These are phyloP conservation scores for Wickerhamomyces xylosicus DNA, from an alignment of 805 yeast species.

Conservation along the genomic window DNA sequence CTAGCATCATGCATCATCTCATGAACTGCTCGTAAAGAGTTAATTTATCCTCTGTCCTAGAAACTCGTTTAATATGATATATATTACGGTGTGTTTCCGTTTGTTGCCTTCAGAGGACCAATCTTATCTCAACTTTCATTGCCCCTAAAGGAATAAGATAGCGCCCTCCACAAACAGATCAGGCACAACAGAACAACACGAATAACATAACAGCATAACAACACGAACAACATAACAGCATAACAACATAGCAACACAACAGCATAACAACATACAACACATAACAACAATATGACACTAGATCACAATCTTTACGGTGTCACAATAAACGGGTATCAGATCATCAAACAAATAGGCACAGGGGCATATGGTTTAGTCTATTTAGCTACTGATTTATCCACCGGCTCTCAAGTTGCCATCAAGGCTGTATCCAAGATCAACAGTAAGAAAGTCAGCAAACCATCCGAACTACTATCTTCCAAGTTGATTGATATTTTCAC, in stretches of 20 bases:
- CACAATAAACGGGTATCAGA: constrained; percentile 11
- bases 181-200: too few species aligned
- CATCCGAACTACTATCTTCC: constrained; percentile 10
- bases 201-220: too few species aligned
- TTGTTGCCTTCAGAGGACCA: too few species aligned
- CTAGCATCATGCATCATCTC: neutral
- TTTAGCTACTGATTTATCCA: constrained; percentile 44
- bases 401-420: constrained; percentile 51
- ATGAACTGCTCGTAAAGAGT: too few species aligned
- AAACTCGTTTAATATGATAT: too few species aligned
- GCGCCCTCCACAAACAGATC: too few species aligned
- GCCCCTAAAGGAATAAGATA: too few species aligned
- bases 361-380: constrained; percentile 85
- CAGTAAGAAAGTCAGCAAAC: constrained; percentile 19
- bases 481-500: constrained; percentile 6
- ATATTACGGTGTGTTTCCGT: too few species aligned
- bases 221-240: too few species aligned
- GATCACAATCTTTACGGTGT: constrained; percentile 2
- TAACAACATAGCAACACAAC: too few species aligned
- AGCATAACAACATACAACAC: neutral
- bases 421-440: constrained; percentile 52
- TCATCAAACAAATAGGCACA: constrained; percentile 38
- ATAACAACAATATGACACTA: neutral
- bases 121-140: too few species aligned
- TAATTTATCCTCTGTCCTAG: too few species aligned